phyloP scores from a whole-genome alignment of 768 basidiomycete genomes.

The Dendrothele bispora region DNA sequence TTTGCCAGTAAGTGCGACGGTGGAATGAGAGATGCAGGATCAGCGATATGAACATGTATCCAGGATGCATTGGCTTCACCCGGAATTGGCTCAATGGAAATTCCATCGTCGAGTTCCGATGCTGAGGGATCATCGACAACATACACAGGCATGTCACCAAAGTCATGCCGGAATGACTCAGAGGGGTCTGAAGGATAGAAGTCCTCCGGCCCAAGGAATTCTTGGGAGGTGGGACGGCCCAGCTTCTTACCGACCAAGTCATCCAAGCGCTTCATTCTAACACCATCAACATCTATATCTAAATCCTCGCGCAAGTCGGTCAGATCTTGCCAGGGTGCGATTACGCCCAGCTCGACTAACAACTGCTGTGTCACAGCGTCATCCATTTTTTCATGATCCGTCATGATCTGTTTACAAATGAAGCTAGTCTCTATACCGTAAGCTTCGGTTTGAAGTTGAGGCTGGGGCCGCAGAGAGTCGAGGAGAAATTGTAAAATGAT shows the following conservation, averaged over 20 bases:
- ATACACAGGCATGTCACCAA: slow-evolving; percentile 77
- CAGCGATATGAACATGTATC: slow-evolving; percentile 92
- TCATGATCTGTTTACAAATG: slow-evolving; percentile 58
- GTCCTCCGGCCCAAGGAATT: slow-evolving; percentile 59
- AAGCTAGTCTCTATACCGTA: slow-evolving; percentile 50
- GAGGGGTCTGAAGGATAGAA: slow-evolving; percentile 63
- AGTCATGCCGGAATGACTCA: slow-evolving; percentile 80
- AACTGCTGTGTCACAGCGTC: slow-evolving; percentile 42
- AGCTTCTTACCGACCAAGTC: slow-evolving; percentile 18
- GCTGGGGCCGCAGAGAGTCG: slow-evolving; percentile 48
- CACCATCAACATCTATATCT: slow-evolving; percentile 17
- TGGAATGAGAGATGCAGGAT: slow-evolving; percentile 80
- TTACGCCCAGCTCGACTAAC: slow-evolving; percentile 69
- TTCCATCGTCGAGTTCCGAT: slow-evolving; percentile 89
- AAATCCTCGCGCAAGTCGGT: slow-evolving; percentile 26
- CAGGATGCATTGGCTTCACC: slow-evolving; percentile 62
- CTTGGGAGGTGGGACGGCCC: slow-evolving; percentile 19
- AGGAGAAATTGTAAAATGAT: slow-evolving; percentile 59
- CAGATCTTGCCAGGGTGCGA: slow-evolving; percentile 82
- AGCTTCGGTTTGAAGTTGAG: slow-evolving; percentile 60
- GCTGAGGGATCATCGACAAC: slow-evolving; percentile 83
- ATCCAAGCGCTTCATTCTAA: background rate
- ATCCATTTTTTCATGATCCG: slow-evolving; percentile 30
- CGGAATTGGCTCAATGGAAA: slow-evolving; percentile 76
- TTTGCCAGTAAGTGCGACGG: slow-evolving; percentile 64